phyloP scores from a whole-genome alignment of 1,139 yeast species.

The Hansenula lynferdii region DNA sequence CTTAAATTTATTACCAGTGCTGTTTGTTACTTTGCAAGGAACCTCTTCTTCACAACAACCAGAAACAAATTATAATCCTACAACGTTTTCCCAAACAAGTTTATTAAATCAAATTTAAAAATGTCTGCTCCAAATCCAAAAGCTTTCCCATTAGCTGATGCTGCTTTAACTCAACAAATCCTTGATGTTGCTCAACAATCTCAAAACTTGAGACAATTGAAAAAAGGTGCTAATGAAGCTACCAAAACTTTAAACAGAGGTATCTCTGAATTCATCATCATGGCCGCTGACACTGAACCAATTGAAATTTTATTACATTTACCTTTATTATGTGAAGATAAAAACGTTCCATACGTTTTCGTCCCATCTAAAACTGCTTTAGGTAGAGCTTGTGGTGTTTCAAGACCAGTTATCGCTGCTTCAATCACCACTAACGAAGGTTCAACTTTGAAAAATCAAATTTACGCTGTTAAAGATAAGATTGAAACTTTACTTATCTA shows the following conservation, averaged over 20 bases:
- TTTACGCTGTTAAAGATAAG: conserved; percentile 97
- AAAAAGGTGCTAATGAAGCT: conserved; percentile 99
- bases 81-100: not conserved
- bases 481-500: conserved; percentile 96
- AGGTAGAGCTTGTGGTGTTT: conserved; percentile 99
- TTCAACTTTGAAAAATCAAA: conserved; percentile 95
- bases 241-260: conserved; percentile 99
- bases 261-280: conserved; percentile 97
- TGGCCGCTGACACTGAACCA: conserved; percentile 99
- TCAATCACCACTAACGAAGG: conserved; percentile 98
- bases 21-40: conserved; percentile 47
- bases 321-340: conserved; percentile 97
- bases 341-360: conserved; percentile 98
- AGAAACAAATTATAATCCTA: conserved; percentile 6
- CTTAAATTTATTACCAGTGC: conserved; percentile 1
- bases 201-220: conserved; percentile 95
- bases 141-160: conserved; percentile 98
- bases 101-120: too few species aligned
- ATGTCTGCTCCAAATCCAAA: conserved; percentile 86
- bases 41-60: conserved; percentile 34
- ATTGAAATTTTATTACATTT: conserved; percentile 96
- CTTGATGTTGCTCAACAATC: conserved; percentile 98
- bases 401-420: conserved; percentile 99
- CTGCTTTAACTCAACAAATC: conserved; percentile 93
- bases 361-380: conserved; percentile 98